Percentiles rank a stretch among this genome's conserved stretches.
Evolutionary conservation across 768 basidiomycete genomes (phyloP).

Genomic region (Sarcodon sp.): DNA sequence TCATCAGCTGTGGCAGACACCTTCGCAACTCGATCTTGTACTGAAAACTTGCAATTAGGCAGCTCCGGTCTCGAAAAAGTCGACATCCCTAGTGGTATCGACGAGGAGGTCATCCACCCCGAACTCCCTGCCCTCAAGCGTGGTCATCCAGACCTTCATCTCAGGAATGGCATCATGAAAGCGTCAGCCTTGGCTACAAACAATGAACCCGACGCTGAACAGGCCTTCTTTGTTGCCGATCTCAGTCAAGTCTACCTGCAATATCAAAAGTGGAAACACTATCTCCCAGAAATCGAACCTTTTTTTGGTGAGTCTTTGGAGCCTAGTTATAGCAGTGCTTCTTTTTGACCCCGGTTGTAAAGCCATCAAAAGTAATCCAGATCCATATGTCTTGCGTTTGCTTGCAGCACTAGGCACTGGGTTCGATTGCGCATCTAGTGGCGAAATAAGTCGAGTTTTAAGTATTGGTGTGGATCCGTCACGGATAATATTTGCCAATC

Average conservation of each 20-base stretch:
- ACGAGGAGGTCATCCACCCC: constrained; percentile 39
- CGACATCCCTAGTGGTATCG: constrained; percentile 5
- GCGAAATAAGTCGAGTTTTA: constrained; percentile 80
- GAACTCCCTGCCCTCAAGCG: constrained; percentile 52
- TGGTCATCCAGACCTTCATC: constrained; percentile 63
- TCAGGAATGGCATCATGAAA: constrained; percentile 65
- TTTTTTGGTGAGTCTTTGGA: constrained; percentile 68
- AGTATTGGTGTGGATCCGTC: constrained; percentile 59
- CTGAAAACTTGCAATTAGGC: neutral
- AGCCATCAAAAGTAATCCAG: constrained; percentile 99
- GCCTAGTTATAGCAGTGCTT: constrained; percentile 6
- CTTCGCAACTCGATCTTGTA: neutral
- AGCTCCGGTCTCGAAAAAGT: neutral
- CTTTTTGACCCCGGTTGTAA: constrained; percentile 11
- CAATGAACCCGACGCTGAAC: constrained; percentile 66
- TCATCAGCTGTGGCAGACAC: neutral
- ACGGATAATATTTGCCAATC: constrained; percentile 95
- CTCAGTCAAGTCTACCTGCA: constrained; percentile 79
- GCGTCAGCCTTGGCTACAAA: constrained; percentile 38
- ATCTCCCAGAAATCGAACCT: constrained; percentile 78
- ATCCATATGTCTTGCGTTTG: constrained; percentile 85
- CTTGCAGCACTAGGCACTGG: constrained; percentile 84
- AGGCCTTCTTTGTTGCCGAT: constrained; percentile 95
- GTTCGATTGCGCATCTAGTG: constrained; percentile 95
- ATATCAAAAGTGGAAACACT: constrained; percentile 67